These are phyloP conservation scores for Clonostachys solani DNA, from an alignment of 2,329 filamentous ascomycete genomes.

Conservation along the genomic window DNA sequence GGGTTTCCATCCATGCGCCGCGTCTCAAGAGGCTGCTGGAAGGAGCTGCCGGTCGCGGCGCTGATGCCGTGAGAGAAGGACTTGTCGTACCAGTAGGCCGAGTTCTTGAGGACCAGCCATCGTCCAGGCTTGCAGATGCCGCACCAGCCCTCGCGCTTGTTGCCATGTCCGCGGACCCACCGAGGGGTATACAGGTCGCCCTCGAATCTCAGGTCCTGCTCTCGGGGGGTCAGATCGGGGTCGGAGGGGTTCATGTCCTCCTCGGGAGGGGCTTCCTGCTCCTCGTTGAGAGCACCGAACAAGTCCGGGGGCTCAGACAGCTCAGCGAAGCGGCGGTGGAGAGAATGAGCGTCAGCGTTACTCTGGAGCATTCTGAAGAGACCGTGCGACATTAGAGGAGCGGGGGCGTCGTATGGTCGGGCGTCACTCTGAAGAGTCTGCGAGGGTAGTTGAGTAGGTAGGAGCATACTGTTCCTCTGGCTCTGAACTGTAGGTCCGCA, in stretches of 20 bases:
- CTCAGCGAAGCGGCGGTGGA: constrained; percentile 68
- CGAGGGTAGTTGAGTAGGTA: constrained; percentile 46
- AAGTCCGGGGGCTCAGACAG: constrained; percentile 73
- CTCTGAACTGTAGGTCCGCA: constrained; percentile 32
- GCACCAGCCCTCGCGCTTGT: constrained; percentile 87
- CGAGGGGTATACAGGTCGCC: constrained; percentile 79
- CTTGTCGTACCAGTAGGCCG: constrained; percentile 91
- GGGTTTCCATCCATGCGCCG: constrained; percentile 75
- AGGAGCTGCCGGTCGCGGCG: constrained; percentile 72
- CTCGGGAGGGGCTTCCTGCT: constrained; percentile 68
- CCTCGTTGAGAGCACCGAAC: constrained; percentile 70
- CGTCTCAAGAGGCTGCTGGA: constrained; percentile 72
- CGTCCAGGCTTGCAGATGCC: constrained; percentile 81
- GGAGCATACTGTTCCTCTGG: constrained; percentile 53
- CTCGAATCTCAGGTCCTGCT: constrained; percentile 74
- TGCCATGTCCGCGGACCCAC: constrained; percentile 82
- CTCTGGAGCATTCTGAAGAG: constrained; percentile 71
- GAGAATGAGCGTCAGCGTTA: constrained; percentile 64
- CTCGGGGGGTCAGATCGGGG: constrained; percentile 70
- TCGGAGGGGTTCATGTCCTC: constrained; percentile 80
- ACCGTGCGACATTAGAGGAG: constrained; percentile 64
- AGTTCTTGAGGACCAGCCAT: constrained; percentile 87
- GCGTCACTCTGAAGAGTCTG: constrained; percentile 43
- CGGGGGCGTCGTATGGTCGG: constrained; percentile 54
- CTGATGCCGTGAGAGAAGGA: constrained; percentile 85